These are phyloP conservation scores for Crotalaria pallida DNA, from an alignment of 306 rosid species.

Conservation along the genomic window DNA sequence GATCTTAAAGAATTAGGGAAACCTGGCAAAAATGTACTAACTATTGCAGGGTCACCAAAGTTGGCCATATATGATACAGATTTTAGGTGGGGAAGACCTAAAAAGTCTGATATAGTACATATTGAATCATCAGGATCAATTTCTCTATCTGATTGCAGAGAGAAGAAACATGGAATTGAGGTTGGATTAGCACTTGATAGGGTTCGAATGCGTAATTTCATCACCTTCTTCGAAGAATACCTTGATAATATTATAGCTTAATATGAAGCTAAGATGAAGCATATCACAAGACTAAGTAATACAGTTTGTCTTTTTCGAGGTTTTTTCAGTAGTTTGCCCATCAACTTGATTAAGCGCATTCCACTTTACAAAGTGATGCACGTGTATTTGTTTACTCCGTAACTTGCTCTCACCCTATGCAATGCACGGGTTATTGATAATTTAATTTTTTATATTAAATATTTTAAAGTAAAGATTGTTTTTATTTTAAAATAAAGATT, in stretches of 20 bases:
- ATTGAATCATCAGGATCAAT: conserved; percentile 17
- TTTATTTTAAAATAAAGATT: no score
- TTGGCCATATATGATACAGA: conserved; percentile 31
- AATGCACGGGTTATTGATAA: no score
- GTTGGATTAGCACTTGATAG: conserved; percentile 30
- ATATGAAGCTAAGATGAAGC: no score
- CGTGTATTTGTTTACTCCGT: no score
- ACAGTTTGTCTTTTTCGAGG: no score
- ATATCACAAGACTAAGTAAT: no score
- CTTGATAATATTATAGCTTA: background rate
- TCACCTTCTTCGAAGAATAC: conserved; percentile 1
- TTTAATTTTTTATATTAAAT: no score
- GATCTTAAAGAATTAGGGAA: background rate
- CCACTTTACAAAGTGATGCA: no score
- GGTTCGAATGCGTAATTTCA: conserved; percentile 16
- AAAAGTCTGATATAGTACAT: conserved; percentile 30
- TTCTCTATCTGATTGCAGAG: conserved; percentile 27
- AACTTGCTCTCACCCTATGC: no score
- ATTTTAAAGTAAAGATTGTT: no score
- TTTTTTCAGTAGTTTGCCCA: no score
- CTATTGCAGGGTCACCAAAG: conserved; percentile 38
- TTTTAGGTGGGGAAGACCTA: conserved; percentile 58
- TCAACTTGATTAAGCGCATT: no score
- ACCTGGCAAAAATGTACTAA: background rate
- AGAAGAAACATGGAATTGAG: conserved; percentile 25